These are phyloP conservation scores for Teratosphaeria destructans DNA, from an alignment of 2,329 filamentous ascomycete species.

Conservation along the genomic window DNA sequence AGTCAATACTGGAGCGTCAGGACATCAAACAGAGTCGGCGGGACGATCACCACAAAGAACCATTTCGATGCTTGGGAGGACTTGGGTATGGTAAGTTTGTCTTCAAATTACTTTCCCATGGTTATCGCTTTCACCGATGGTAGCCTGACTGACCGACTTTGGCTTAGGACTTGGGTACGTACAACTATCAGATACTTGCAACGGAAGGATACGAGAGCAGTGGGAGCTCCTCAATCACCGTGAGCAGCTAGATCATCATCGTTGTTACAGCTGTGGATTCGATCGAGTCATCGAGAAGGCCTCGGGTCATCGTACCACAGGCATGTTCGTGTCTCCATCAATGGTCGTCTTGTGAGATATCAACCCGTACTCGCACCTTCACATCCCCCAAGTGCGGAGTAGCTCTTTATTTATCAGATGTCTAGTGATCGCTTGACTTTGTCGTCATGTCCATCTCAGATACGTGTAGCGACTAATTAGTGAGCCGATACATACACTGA, in stretches of 20 bases:
- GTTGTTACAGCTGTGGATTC: not conserved
- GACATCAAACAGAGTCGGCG: constrained; percentile 38
- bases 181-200: constrained; percentile 21
- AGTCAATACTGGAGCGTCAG: constrained; percentile 44
- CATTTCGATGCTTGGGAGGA: not conserved
- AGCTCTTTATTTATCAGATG: too few relatives aligned
- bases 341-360: too few relatives aligned
- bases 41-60: constrained; percentile 39
- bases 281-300: not conserved
- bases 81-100: not conserved
- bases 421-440: too few relatives aligned
- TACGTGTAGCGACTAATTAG: not conserved
- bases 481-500: not conserved
- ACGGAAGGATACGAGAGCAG: constrained; percentile 13
- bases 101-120: not conserved
- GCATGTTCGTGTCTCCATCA: too few relatives aligned
- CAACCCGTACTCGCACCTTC: too few relatives aligned
- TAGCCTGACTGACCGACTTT: not conserved
- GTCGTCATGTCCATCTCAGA: too few relatives aligned
- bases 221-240: constrained; percentile 11
- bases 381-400: too few relatives aligned
- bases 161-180: constrained; percentile 21
- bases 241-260: not conserved
- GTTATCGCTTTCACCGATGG: not conserved
- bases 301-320: not conserved